phyloP scores from a whole-genome alignment of 2,329 filamentous ascomycete genomes.

The Ophiostoma montium region DNA sequence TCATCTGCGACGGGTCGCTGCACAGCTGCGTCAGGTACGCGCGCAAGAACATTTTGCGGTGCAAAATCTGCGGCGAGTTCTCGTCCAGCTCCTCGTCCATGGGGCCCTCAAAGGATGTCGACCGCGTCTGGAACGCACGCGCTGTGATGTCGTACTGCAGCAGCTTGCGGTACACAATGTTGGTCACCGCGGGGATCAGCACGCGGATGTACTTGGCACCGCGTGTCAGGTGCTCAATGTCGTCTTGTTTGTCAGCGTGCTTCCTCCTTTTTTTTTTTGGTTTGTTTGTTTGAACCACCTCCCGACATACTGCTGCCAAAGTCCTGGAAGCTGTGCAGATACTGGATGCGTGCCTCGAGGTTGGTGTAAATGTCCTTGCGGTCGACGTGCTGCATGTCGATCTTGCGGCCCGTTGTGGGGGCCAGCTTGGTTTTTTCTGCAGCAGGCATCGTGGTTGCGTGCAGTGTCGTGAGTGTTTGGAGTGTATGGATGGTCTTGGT shows the following conservation, averaged over 20 bases:
- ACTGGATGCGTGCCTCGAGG: conserved; percentile 54
- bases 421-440: background rate
- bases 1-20: conserved; percentile 58
- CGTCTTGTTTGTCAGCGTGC: conserved; percentile 31
- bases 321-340: conserved; percentile 63
- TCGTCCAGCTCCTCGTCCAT: conserved; percentile 50
- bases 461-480: too few species aligned
- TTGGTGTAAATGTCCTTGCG: conserved; percentile 58
- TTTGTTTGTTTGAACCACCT: background rate
- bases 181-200: conserved; percentile 71
- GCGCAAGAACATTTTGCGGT: conserved; percentile 65
- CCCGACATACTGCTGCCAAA: conserved; percentile 50
- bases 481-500: too few species aligned
- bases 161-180: conserved; percentile 73
- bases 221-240: conserved; percentile 54
- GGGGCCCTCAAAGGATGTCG: conserved; percentile 51
- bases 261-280: too few species aligned
- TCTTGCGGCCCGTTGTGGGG: conserved; percentile 8
- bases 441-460: too few species aligned
- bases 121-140: conserved; percentile 53
- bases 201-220: conserved; percentile 66
- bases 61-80: conserved; percentile 58
- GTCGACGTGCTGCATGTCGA: conserved; percentile 43
- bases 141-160: conserved; percentile 72
- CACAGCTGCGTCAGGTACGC: conserved; percentile 64